A percentile compares a stretch with the other conserved stretches of the same genome.
These are phyloP conservation scores for Aegle marmelos DNA, from an alignment of 345 rosid genomes.

Conservation along the genomic window DNA sequence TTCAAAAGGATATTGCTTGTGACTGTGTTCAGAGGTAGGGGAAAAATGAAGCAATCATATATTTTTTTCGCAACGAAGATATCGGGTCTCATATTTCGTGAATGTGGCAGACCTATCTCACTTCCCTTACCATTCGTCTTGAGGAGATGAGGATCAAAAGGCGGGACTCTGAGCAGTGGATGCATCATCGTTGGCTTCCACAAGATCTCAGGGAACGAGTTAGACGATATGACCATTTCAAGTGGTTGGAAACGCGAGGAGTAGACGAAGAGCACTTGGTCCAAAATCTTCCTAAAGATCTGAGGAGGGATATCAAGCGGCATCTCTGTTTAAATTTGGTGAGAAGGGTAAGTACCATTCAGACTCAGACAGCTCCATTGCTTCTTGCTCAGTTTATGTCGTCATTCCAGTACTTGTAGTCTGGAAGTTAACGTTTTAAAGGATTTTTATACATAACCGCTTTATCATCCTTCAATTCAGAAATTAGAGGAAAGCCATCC, in stretches of 20 bases:
- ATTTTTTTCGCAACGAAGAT: neutral
- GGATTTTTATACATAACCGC: neutral
- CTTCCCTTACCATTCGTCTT: constrained; percentile 70
- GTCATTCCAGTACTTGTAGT: neutral
- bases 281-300: constrained; percentile 80
- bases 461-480: neutral
- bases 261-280: constrained; percentile 73
- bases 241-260: constrained; percentile 76
- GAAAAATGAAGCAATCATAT: neutral
- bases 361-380: neutral
- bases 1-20: neutral
- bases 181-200: constrained; percentile 93
- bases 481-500: neutral
- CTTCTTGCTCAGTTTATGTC: neutral
- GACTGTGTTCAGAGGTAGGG: neutral
- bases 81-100: neutral
- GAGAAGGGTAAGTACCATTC: constrained; percentile 56
- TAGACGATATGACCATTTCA: constrained; percentile 69
- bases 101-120: constrained; percentile 72
- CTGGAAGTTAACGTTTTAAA: neutral
- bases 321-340: constrained; percentile 85
- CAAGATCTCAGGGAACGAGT: constrained; percentile 62
- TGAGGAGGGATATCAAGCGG: constrained; percentile 80
- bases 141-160: constrained; percentile 97
- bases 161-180: constrained; percentile 91